These are phyloP conservation scores for Tricholoma saponaceum DNA, from an alignment of 768 basidiomycete genomes.

Conservation along the genomic window DNA sequence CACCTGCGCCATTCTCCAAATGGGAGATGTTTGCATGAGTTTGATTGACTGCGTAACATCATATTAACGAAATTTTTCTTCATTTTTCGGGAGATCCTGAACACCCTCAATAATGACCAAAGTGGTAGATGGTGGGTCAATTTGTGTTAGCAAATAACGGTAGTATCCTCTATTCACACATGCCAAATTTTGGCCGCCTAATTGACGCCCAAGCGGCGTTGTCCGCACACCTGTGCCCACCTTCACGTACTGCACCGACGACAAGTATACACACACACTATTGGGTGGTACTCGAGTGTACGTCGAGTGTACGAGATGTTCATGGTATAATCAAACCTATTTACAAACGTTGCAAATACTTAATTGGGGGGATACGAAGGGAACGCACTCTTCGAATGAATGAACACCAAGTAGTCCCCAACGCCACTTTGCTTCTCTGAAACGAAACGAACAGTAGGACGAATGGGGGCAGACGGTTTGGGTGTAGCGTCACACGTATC, in stretches of 20 bases:
- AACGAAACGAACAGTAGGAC: not conserved
- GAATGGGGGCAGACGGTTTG: not conserved
- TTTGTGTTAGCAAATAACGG: not conserved
- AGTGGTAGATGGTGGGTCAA: not conserved
- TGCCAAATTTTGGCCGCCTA: too few relatives aligned
- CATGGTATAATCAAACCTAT: not conserved
- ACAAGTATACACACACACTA: too few relatives aligned
- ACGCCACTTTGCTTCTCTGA: not conserved
- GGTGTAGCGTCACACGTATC: not conserved
- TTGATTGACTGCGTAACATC: not conserved
- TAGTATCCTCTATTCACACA: too few relatives aligned
- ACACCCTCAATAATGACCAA: not conserved
- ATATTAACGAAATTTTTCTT: not conserved
- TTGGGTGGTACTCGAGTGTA: too few relatives aligned
- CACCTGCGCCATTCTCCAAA: not conserved
- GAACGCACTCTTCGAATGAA: not conserved
- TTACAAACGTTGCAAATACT: not conserved
- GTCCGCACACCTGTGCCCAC: too few relatives aligned
- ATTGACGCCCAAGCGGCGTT: too few relatives aligned
- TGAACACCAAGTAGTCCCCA: not conserved
- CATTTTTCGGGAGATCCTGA: not conserved
- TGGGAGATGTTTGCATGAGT: not conserved
- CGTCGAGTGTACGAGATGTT: not conserved
- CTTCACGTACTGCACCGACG: too few relatives aligned
- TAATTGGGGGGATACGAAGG: not conserved